Evolutionary conservation across 2,329 filamentous ascomycete genomes (phyloP), one percentile per base, ranked within the genome.

Genomic region (Fusarium protoensiforme): DNA sequence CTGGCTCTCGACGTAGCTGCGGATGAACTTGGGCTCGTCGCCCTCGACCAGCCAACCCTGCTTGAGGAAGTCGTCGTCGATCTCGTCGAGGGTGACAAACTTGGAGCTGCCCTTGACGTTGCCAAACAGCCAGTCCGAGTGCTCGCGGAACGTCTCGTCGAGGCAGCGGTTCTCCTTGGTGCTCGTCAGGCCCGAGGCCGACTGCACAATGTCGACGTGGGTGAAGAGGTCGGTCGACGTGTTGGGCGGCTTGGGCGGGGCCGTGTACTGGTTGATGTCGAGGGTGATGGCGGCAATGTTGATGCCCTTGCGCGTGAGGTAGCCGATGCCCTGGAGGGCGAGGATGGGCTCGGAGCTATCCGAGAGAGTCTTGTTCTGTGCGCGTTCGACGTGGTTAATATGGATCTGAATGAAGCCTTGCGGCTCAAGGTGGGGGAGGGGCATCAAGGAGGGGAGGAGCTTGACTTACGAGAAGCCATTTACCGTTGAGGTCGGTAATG

Each of bases 61-160:
- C 71, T 85, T 86, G 62, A 92, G 85, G 65, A 83, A 89, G 6
- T 85, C 88, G 77, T 92, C 89, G n/a, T 84, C 80, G 39, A 90
- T 81, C 20, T 87, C 86, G 20, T 82, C 85, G 22, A 83, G 78
- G 13, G 77, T 79, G 67, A 89, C 74, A 80, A 87, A 91, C 53
- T 85, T 83, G 48, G 87, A 89, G 68, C 86, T 87, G 65, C 92
- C 93, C 60, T 85, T 85, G 71, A 96, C 88, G 64, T 83, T 84
- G 67, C 95, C 95, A 81, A 97, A 98, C 74, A 97, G 89, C 86
- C 91, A 92, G 85, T 98, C 94, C 27, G 84, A 85, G 85, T 95
- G 93, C 71, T 89, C 88, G 75, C 92, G 91, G 75, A 75, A 81
- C 62, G 75, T 76, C 80, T 82, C 78, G 84, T 91, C 88, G 61